phyloP scores from a whole-genome alignment of 805 yeast species.

The Zygosaccharomyces gambellarensis region DNA sequence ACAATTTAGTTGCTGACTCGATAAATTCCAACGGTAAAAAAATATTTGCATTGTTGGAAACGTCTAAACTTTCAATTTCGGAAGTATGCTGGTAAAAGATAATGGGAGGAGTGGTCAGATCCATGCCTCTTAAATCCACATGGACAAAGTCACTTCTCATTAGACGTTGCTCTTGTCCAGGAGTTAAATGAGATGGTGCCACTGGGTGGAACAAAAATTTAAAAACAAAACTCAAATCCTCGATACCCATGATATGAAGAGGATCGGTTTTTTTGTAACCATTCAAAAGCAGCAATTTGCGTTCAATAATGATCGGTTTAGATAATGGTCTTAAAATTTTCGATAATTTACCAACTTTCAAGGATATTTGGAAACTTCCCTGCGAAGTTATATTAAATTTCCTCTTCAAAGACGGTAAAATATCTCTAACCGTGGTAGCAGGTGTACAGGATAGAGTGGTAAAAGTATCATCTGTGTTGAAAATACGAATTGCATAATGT shows the following conservation, averaged over 20 bases:
- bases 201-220: conserved; percentile 70
- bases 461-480: conserved; percentile 79
- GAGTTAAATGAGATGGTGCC: conserved; percentile 53
- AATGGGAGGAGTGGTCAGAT: conserved; percentile 80
- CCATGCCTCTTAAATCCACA: conserved; percentile 68
- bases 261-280: conserved; percentile 80
- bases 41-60: conserved; percentile 82
- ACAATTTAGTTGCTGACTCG: conserved; percentile 69
- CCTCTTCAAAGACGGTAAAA: conserved; percentile 64
- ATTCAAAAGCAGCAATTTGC: conserved; percentile 62
- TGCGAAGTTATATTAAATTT: conserved; percentile 69
- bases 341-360: conserved; percentile 70
- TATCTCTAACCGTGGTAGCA: conserved; percentile 70
- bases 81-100: conserved; percentile 73
- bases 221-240: conserved; percentile 76
- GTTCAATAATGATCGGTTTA: conserved; percentile 71
- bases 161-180: conserved; percentile 66
- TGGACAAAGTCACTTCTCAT: conserved; percentile 56
- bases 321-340: conserved; percentile 70
- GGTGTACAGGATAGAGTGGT: conserved; percentile 73
- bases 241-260: conserved; percentile 72
- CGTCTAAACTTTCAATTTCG: conserved; percentile 76
- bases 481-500: conserved; percentile 55
- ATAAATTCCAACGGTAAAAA: conserved; percentile 79
- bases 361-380: conserved; percentile 69